A percentile compares a stretch with the other conserved stretches of the same genome.
phyloP scores from a whole-genome alignment of 345 rosid species.

The Populus simonii region DNA sequence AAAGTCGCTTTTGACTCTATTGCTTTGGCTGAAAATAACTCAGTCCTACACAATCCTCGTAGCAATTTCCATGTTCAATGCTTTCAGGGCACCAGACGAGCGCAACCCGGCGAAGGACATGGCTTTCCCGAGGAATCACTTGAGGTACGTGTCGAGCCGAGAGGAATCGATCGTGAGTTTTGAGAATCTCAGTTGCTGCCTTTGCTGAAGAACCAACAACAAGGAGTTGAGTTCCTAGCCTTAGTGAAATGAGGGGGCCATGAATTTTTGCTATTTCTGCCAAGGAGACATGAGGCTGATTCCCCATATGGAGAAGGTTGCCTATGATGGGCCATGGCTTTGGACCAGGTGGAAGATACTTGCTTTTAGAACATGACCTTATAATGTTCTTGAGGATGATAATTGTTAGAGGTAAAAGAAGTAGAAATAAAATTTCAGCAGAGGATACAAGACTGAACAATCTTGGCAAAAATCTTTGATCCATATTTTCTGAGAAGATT shows the following conservation, averaged over 20 bases:
- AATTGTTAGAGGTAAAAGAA: neutral
- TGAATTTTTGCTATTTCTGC: constrained; percentile 9
- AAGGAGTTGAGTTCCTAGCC: constrained; percentile 15
- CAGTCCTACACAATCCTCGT: constrained; percentile 7
- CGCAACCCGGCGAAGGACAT: neutral
- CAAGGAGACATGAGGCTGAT: constrained; percentile 7
- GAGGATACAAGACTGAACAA: neutral
- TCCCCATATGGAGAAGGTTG: constrained; percentile 10
- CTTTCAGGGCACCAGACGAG: neutral
- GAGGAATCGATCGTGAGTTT: constrained; percentile 15
- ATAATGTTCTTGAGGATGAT: neutral
- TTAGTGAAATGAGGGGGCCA: constrained; percentile 16
- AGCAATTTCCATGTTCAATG: constrained; percentile 1
- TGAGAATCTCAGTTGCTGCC: constrained; percentile 18
- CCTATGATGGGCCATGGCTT: constrained; percentile 22
- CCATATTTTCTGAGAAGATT: too few relatives aligned
- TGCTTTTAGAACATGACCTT: neutral
- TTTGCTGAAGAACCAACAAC: constrained; percentile 12
- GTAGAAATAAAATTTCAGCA: neutral
- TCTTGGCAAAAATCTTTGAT: too few relatives aligned
- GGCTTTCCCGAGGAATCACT: neutral
- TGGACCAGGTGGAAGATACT: neutral
- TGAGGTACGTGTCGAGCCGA: neutral
- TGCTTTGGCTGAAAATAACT: constrained; percentile 18
- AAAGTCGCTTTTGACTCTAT: constrained; percentile 4